Percentiles rank a stretch among this genome's conserved stretches.
Conservation (phyloP, 768 basidiomycete species). For the Leccinum obscurum region DNA sequence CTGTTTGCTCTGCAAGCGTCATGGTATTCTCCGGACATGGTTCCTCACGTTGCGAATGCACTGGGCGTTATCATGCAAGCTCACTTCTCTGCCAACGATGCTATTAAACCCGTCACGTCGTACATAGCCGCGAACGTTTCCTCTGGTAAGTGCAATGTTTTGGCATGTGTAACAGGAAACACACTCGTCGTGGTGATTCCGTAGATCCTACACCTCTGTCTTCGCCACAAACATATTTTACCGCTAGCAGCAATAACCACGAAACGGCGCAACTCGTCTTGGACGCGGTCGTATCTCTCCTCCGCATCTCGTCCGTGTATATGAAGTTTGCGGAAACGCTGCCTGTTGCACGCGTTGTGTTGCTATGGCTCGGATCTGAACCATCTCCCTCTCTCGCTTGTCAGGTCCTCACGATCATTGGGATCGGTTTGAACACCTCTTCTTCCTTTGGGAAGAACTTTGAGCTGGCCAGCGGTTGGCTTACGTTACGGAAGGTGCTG, state of each 20-base stretch:
- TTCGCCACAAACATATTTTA: constrained; percentile 18
- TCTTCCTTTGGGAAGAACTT: constrained; percentile 77
- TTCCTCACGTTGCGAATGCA: constrained; percentile 54
- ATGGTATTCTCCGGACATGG: constrained; percentile 60
- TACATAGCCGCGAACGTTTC: constrained; percentile 83
- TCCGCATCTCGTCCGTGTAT: constrained; percentile 57
- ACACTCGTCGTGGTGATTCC: neutral
- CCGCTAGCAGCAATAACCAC: constrained; percentile 31
- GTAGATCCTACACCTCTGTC: constrained; percentile 7
- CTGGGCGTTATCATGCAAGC: constrained; percentile 61
- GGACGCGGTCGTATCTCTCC: constrained; percentile 58
- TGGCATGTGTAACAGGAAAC: neutral
- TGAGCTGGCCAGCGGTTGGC: constrained; percentile 85
- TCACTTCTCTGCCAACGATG: constrained; percentile 69
- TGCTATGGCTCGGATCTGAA: constrained; percentile 78
- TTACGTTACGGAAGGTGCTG: constrained; percentile 63
- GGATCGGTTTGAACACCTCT: constrained; percentile 52
- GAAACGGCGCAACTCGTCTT: constrained; percentile 71
- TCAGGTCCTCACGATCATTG: constrained; percentile 60
- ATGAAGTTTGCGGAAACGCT: constrained; percentile 71
- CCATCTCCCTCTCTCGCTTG: constrained; percentile 60
- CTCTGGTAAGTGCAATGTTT: constrained; percentile 45
- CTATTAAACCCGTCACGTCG: constrained; percentile 83
- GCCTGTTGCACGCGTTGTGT: constrained; percentile 74
- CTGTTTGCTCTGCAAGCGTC: constrained; percentile 81